phyloP scores from a whole-genome alignment of 257 asterid genomes.

The Ilex asprella region DNA sequence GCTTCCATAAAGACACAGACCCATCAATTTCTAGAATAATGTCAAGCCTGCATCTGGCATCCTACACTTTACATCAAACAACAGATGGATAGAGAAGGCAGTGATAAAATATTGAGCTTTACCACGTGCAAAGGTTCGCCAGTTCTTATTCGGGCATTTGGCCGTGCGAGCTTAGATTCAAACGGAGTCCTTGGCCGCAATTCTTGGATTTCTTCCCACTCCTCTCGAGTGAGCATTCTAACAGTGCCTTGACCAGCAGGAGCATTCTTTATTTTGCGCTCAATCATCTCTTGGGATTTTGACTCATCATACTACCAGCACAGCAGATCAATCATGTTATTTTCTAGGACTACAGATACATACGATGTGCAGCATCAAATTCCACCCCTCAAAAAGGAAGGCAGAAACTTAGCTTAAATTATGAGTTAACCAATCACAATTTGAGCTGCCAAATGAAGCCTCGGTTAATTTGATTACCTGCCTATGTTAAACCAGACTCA shows the following conservation, averaged over 20 bases:
- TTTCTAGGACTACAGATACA: no score
- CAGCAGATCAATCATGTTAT: no score
- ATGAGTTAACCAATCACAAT: no score
- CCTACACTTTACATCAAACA: constrained; percentile 2
- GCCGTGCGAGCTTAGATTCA: constrained; percentile 79
- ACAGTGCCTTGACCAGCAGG: constrained; percentile 90
- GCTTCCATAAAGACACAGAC: no score
- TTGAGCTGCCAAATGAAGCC: no score
- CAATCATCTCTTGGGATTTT: constrained; percentile 63
- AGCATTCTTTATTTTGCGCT: constrained; percentile 65
- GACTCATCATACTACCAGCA: constrained; percentile 69
- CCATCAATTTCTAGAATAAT: not conserved
- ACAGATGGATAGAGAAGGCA: not conserved
- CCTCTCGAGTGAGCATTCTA: constrained; percentile 86
- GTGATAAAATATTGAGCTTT: not conserved
- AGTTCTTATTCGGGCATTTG: constrained; percentile 50
- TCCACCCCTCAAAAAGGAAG: not conserved
- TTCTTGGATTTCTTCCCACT: constrained; percentile 79
- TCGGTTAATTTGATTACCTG: no score
- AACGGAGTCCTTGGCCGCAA: constrained; percentile 80
- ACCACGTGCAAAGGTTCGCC: constrained; percentile 51
- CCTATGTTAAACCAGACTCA: no score
- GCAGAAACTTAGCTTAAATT: not conserved
- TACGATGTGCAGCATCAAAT: no score
- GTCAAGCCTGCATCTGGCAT: no score